Conservation (phyloP, 257 asterid genomes). For the Dorcoceras hygrometricum region DNA sequence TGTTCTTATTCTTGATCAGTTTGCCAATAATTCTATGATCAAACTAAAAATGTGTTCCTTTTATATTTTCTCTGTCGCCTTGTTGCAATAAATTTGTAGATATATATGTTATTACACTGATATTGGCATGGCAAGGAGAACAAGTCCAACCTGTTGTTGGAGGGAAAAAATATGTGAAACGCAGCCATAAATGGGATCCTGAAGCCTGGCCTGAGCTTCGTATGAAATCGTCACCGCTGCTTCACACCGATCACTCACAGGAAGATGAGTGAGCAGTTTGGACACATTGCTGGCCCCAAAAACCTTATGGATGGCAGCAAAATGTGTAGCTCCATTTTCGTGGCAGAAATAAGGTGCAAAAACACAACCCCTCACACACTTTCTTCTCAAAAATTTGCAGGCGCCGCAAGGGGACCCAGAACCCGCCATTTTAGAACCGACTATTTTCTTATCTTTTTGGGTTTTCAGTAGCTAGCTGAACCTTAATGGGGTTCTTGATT, state of each 20-base stretch:
- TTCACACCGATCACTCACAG: conserved; percentile 38
- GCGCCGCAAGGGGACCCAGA: conserved; percentile 76
- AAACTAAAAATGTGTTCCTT: too few species aligned
- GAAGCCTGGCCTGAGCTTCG: conserved; percentile 53
- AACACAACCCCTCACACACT: conserved; percentile 59
- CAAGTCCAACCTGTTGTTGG: conserved; percentile 40
- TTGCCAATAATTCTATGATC: neutral
- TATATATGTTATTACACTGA: neutral
- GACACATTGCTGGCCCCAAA: conserved; percentile 58
- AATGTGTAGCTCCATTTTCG: conserved; percentile 46
- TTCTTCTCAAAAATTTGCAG: conserved; percentile 50
- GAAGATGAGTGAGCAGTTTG: conserved; percentile 46
- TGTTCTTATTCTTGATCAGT: too few species aligned
- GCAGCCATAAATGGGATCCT: conserved; percentile 52
- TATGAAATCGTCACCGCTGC: conserved; percentile 44
- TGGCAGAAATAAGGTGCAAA: conserved; percentile 58
- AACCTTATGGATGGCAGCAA: conserved; percentile 46
- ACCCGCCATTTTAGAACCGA: conserved; percentile 53
- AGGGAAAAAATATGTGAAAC: conserved; percentile 48
- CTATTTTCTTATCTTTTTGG: neutral
- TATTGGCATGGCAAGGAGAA: too few species aligned
- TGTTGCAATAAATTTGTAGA: too few species aligned
- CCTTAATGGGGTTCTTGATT: neutral
- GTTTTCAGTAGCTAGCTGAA: neutral
- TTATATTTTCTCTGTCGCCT: neutral